A percentile compares a stretch with the other conserved stretches of the same genome.
phyloP scores from a whole-genome alignment of 2,329 filamentous ascomycete species.

The Calonectria pteridis region DNA sequence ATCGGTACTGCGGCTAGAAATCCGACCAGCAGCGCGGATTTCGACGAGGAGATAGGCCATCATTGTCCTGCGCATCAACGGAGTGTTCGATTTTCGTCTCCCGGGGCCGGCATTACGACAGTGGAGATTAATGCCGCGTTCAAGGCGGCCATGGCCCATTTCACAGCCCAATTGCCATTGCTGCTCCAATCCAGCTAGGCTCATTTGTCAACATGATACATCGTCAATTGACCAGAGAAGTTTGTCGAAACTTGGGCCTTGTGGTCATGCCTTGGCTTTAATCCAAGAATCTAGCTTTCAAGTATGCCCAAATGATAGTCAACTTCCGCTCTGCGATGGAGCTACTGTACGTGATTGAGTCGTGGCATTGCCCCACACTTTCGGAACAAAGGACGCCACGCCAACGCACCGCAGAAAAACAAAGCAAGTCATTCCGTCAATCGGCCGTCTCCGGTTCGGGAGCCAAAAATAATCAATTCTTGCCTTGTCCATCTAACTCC shows the following conservation, averaged over 20 bases:
- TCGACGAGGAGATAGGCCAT: not conserved
- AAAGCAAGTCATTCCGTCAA: not conserved
- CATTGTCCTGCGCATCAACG: not conserved
- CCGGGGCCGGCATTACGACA: not conserved
- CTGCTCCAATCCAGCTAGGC: not conserved
- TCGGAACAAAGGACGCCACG: not conserved
- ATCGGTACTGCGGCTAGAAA: not conserved
- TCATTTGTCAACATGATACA: not conserved
- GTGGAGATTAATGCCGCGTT: conserved; percentile 1
- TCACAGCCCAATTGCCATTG: not conserved
- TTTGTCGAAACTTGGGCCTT: not conserved
- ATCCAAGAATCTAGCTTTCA: no score
- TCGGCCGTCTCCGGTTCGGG: not conserved
- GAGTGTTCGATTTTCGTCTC: not conserved
- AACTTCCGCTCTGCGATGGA: not conserved
- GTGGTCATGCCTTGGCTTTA: not conserved
- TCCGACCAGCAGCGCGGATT: not conserved
- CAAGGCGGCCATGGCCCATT: not conserved
- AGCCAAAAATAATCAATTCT: not conserved
- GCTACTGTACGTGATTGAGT: not conserved
- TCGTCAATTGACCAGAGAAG: not conserved
- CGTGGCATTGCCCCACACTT: conserved; percentile 2
- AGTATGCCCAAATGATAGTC: not conserved
- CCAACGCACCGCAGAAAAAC: not conserved
- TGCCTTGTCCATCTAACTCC: not conserved